phyloP scores from a whole-genome alignment of 2,329 filamentous ascomycete species.

The Cytospora mali region DNA sequence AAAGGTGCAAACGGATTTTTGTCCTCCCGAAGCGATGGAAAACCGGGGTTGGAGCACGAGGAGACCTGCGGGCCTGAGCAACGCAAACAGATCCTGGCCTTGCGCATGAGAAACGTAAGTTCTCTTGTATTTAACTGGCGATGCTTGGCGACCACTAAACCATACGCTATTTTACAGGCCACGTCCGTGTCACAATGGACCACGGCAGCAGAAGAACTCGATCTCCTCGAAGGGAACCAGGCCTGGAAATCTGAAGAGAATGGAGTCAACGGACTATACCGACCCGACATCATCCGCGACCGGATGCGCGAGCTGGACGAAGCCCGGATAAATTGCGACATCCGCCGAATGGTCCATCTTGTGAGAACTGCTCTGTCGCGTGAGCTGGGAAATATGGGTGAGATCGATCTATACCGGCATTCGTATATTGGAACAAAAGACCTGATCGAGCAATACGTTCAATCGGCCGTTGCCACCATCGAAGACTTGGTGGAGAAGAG shows the following conservation, averaged over 20 bases:
- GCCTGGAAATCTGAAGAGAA: constrained; percentile 72
- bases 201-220: constrained; percentile 73
- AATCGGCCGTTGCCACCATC: constrained; percentile 75
- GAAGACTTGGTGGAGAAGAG: constrained; percentile 68
- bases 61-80: constrained; percentile 54
- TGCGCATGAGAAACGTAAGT: constrained; percentile 68
- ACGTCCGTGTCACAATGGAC: constrained; percentile 73
- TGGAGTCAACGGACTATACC: constrained; percentile 63
- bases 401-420: constrained; percentile 78
- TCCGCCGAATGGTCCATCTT: constrained; percentile 76
- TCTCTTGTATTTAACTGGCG: not conserved
- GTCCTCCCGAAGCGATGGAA: constrained; percentile 55
- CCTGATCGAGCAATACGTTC: constrained; percentile 84
- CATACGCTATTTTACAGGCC: constrained; percentile 51
- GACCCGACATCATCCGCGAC: constrained; percentile 67
- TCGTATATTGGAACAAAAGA: constrained; percentile 84
- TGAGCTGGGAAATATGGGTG: constrained; percentile 84
- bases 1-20: constrained; percentile 44
- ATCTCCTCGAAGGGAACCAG: constrained; percentile 78
- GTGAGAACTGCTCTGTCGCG: constrained; percentile 79
- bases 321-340: constrained; percentile 71
- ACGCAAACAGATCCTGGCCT: constrained; percentile 62
- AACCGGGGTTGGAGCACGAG: constrained; percentile 53
- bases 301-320: constrained; percentile 75
- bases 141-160: constrained; percentile 17